Conservation (phyloP, 805 yeast genomes). For the Sungouiella blattae region DNA sequence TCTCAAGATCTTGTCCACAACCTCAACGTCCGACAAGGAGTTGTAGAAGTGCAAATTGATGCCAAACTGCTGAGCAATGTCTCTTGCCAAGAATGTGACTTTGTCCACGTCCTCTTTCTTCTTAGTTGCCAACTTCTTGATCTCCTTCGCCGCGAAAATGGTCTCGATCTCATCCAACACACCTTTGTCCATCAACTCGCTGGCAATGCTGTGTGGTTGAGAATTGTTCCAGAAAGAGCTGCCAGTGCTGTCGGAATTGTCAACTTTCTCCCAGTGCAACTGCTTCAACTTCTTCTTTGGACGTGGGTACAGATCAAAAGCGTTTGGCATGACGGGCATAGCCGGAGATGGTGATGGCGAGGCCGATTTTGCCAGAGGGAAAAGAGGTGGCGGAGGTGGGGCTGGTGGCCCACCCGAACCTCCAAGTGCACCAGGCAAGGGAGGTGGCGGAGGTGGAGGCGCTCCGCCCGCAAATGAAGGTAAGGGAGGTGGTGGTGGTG, state of each 20-base stretch:
- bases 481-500: conserved; percentile 30
- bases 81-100: conserved; percentile 60
- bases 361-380: conserved; percentile 14
- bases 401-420: conserved; percentile 18
- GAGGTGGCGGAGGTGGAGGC: conserved; percentile 21
- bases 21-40: conserved; percentile 54
- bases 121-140: conserved; percentile 40
- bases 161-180: conserved; percentile 62
- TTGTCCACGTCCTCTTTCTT: conserved; percentile 44
- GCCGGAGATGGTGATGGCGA: conserved; percentile 11
- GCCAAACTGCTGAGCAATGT: conserved; percentile 89
- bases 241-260: conserved; percentile 36
- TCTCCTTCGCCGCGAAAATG: conserved; percentile 57
- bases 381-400: conserved; percentile 22
- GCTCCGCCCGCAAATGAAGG: conserved; percentile 12
- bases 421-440: conserved; percentile 20
- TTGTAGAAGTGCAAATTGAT: conserved; percentile 84
- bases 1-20: conserved; percentile 65
- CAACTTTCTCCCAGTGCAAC: conserved; percentile 79
- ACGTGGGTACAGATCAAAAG: conserved; percentile 49
- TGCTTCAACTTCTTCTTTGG: conserved; percentile 66
- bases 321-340: conserved; percentile 18
- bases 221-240: conserved; percentile 62
- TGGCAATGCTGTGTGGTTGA: conserved; percentile 42
- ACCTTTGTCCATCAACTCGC: conserved; percentile 54